Conservation (phyloP, 2,329 filamentous ascomycete species). For the Cladophialophora immunda region DNA sequence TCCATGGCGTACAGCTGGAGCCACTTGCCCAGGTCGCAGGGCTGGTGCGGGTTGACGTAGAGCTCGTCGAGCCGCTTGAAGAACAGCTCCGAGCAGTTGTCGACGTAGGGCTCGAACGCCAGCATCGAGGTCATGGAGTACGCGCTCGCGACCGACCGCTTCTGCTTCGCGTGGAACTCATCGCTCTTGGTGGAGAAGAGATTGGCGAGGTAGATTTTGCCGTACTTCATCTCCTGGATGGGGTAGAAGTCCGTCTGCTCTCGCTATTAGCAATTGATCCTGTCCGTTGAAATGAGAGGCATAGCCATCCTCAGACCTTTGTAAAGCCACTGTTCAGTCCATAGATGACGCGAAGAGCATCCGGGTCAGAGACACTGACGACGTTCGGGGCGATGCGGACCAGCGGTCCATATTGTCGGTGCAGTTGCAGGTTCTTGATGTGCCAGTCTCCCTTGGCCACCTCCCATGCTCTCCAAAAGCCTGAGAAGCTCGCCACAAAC, state of each 20-base stretch:
- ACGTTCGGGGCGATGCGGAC: constrained; percentile 34
- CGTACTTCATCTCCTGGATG: constrained; percentile 9
- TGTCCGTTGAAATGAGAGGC: neutral
- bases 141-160: constrained; percentile 49
- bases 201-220: constrained; percentile 21
- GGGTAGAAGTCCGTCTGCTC: constrained; percentile 14
- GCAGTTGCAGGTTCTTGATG: constrained; percentile 21
- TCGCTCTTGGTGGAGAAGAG: constrained; percentile 20
- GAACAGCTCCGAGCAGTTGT: constrained; percentile 42
- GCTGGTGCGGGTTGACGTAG: constrained; percentile 12
- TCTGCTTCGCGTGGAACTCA: constrained; percentile 39
- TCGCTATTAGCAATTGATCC: neutral
- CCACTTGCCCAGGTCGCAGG: constrained; percentile 56
- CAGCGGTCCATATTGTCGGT: constrained; percentile 30
- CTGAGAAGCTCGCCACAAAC: constrained; percentile 70
- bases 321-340: constrained; percentile 22
- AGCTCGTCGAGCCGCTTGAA: constrained; percentile 23
- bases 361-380: constrained; percentile 29
- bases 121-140: constrained; percentile 60
- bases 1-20: constrained; percentile 84
- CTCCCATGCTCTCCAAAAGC: constrained; percentile 70
- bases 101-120: constrained; percentile 58
- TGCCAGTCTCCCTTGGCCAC: constrained; percentile 49
- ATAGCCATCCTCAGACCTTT: constrained; percentile 12
- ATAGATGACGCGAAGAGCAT: constrained; percentile 27